Conservation (phyloP, 352 stramenopile genomes). For the Ochromonadaceae sp. region DNA sequence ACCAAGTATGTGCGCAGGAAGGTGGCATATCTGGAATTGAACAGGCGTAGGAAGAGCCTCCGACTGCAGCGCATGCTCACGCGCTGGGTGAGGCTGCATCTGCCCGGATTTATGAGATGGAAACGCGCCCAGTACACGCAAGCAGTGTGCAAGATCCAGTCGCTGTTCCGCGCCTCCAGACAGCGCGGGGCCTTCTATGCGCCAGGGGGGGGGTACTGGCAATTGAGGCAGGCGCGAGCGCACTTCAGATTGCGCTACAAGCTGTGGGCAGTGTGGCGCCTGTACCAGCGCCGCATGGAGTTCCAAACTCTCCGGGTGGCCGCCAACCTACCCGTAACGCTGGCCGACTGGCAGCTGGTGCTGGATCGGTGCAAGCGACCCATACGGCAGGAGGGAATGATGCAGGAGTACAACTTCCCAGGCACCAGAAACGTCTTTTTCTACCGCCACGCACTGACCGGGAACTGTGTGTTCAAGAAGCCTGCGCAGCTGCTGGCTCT, state of each 20-base stretch:
- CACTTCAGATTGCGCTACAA: neutral
- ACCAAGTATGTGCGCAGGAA: neutral
- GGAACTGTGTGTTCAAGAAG: neutral
- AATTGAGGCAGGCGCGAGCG: neutral
- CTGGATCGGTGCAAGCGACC: neutral
- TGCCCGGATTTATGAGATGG: neutral
- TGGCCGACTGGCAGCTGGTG: neutral
- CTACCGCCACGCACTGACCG: slow-evolving; percentile 1
- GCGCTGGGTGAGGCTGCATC: neutral
- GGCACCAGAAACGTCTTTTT: neutral
- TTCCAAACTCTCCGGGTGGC: neutral
- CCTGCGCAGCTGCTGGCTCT: neutral
- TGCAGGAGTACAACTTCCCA: slow-evolving; percentile 8
- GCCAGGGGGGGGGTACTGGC: neutral
- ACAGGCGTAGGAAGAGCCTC: no score
- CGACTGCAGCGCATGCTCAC: neutral
- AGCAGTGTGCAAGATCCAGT: neutral
- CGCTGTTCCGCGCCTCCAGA: neutral
- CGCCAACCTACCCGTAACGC: neutral
- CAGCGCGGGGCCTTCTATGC: neutral
- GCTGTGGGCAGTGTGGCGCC: neutral
- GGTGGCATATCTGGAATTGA: neutral
- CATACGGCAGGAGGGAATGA: neutral
- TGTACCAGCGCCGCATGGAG: neutral
- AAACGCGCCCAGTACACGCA: neutral